Evolutionary conservation across 768 basidiomycete species (phyloP).

Genomic region (Chalciporus pseudorubinellus): DNA sequence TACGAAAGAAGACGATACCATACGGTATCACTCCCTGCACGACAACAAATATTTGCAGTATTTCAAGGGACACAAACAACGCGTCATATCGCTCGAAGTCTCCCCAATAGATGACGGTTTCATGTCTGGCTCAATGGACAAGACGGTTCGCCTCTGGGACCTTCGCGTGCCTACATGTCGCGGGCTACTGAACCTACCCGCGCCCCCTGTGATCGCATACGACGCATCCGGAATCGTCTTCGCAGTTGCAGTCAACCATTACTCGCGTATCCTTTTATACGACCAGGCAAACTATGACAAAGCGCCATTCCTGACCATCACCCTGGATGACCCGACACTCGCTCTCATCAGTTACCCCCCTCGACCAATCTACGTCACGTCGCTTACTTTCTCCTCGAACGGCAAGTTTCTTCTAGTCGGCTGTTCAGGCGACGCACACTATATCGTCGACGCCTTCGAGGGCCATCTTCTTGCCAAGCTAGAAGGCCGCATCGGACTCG

Average conservation of each 20-base stretch:
- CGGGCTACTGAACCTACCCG: conserved; percentile 73
- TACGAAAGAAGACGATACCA: conserved; percentile 92
- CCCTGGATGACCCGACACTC: conserved; percentile 78
- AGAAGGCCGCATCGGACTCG: conserved; percentile 81
- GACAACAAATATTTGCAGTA: conserved; percentile 97
- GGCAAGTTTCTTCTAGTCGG: conserved; percentile 90
- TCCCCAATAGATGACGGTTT: conserved; percentile 94
- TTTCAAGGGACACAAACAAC: conserved; percentile 90
- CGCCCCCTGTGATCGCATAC: conserved; percentile 78
- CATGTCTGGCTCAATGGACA: conserved; percentile 92
- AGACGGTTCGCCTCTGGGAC: conserved; percentile 96
- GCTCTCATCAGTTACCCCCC: conserved; percentile 79
- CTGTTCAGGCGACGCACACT: conserved; percentile 90
- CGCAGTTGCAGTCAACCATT: conserved; percentile 81
- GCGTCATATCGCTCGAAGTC: conserved; percentile 87
- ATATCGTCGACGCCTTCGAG: conserved; percentile 88
- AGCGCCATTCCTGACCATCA: conserved; percentile 83
- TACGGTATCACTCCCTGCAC: conserved; percentile 92
- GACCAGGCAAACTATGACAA: conserved; percentile 87
- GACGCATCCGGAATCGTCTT: conserved; percentile 82
- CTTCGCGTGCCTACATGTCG: conserved; percentile 75
- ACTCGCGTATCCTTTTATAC: conserved; percentile 80
- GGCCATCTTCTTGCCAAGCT: conserved; percentile 82
- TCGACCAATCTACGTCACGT: conserved; percentile 87
- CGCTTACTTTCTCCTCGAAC: conserved; percentile 84